Base-by-base conservation (phyloP, 2,329 filamentous ascomycete genomes). In the Aspergillus cejpii region DNA sequence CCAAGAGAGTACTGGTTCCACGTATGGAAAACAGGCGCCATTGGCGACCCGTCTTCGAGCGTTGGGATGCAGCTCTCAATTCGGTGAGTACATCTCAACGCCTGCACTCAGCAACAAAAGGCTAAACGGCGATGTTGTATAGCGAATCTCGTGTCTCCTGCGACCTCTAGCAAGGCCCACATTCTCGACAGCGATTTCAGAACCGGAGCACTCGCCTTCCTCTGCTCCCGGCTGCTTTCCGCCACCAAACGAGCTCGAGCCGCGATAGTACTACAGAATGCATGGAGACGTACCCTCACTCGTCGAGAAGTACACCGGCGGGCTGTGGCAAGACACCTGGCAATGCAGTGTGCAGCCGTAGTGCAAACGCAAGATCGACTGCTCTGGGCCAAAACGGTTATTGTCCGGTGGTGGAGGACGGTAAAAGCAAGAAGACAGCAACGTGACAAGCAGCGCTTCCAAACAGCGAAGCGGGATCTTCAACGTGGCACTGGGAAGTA, bases 141-240 rank as follows among this genome's bases (percentile, higher is more conserved):
- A 78, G 76, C 68, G 62, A 60, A 60, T 40, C 70, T 74, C 41
- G 72, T 74, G 50, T 61, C 53, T 12, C 57, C 54, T 0, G 55
- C 54, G 6, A 51, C 43, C 24, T 58, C 59, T 15, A 44, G 39
- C 6, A 45, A 55, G 5, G 51, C 58, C n/a, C 64, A 68, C 20
- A 71, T 81, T 19, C 76, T 78, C 10, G 73, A 75, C 44, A 66
- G 66, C 20, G 72, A 76, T 52, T 80, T 79, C 49, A 78, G 76
- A 0, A 58, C 80, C 20, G 73, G 76, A 2, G 72, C 75, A 2
- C 72, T 83, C 6, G 71, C 78, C 3, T 81, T 81, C 58, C 71
- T 83, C 5, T 78, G 77, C 33, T 79, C 76, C 3, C 72, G 79
- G 31, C 64, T 83, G 1, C 65, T 83, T 3, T 71, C 74, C 0